phyloP scores from a whole-genome alignment of 331 rosid species.

The Cucumis variabilis region DNA sequence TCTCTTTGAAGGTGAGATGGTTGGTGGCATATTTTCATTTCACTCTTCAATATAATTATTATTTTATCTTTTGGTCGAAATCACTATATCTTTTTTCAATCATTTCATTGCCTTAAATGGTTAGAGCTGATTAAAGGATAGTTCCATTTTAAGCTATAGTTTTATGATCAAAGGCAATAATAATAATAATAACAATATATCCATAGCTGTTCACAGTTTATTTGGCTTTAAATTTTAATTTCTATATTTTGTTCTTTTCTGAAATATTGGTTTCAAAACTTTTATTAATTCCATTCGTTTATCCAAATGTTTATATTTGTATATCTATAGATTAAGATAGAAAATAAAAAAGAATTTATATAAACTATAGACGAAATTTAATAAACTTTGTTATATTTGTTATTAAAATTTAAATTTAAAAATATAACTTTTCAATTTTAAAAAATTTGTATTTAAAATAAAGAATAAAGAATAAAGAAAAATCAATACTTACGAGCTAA shows the following conservation, averaged over 20 bases:
- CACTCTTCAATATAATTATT: conserved; percentile 20
- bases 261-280: background rate
- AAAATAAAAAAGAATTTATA: too few relatives aligned
- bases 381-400: too few relatives aligned
- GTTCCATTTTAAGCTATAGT: conserved; percentile 18
- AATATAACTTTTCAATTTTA: too few relatives aligned
- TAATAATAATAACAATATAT: background rate
- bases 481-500: too few relatives aligned
- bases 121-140: background rate
- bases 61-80: conserved; percentile 1
- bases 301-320: background rate
- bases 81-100: conserved; percentile 7
- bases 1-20: background rate
- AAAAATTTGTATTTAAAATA: too few relatives aligned
- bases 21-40: conserved; percentile 17
- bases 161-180: background rate
- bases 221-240: background rate
- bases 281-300: background rate
- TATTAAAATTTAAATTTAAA: too few relatives aligned
- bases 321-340: too few relatives aligned
- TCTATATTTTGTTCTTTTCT: background rate
- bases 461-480: too few relatives aligned
- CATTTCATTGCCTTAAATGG: conserved; percentile 23
- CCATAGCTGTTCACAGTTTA: background rate
- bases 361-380: too few relatives aligned